Evolutionary conservation across 352 stramenopile genomes (phyloP), one percentile per base, ranked within the genome.

Genomic region (Globisporangium alternatum): DNA sequence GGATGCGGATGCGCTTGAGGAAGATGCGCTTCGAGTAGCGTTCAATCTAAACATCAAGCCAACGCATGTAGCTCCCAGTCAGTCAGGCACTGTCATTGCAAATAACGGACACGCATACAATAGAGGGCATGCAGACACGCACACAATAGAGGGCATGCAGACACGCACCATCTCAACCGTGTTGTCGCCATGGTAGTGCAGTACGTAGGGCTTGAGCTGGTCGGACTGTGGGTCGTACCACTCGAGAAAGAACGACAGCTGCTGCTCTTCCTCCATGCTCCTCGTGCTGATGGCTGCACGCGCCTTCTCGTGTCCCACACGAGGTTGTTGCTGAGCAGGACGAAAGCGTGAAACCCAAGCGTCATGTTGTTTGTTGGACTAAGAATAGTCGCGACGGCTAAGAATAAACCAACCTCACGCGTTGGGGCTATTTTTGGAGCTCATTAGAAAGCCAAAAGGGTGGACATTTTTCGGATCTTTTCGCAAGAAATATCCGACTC

Each of bases 1-100:
- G 80, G 44, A 93, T 89, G 49, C 68, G 76, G 53, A 91, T 95
- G 25, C 83, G 81, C 70, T 92, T 93, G 52, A 96, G 77, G 58
- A 96, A 95, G 35, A 78, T 60, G 7, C 77, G 81, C 52, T 75
- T 81, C 21, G 78, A 80, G 31, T 86, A 72, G 8, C 78, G 68
- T 51, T 91, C 83, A 43, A 91, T 69, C 84, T 93, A 51, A 39
- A 3, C 8, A 39, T 15, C 15, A 19, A 19, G 39, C 4, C 39
- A 44, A 44, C 13, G 10, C 39, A 44, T 44, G 39, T 13, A 39
- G 33, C 33, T 39, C 33, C 33, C 10, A 39, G 35, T 41, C 15
- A 41, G 35, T 15, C 3, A 2, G 25, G 25, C 25, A 28, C 25
- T 28, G 25, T 28, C 25, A 2, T 45, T 12, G 12, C 15, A 12